Conservation (phyloP, 768 basidiomycete genomes). For the Tephrocybe sp. region DNA sequence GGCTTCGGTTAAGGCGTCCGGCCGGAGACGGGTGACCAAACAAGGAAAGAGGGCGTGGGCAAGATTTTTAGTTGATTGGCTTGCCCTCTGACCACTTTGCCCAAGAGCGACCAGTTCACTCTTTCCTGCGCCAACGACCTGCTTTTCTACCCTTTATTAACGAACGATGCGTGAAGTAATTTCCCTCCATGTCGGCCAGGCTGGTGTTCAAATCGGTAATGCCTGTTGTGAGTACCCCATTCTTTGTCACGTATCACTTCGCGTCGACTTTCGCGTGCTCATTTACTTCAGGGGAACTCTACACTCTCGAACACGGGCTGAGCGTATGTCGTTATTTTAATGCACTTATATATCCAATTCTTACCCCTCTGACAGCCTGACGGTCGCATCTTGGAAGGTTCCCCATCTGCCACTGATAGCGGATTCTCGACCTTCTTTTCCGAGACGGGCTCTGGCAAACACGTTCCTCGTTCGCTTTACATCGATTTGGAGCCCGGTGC, state of each 20-base stretch:
- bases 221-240: slow-evolving; percentile 83
- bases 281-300: slow-evolving; percentile 85
- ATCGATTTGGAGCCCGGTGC: slow-evolving; percentile 97
- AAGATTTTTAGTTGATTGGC: slow-evolving; percentile 25
- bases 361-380: slow-evolving; percentile 64
- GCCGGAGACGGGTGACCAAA: slow-evolving; percentile 22
- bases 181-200: slow-evolving; percentile 98
- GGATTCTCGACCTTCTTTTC: slow-evolving; percentile 99
- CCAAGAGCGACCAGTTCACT: slow-evolving; percentile 19
- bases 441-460: slow-evolving; percentile 94
- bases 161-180: slow-evolving; percentile 91
- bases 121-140: slow-evolving; percentile 14
- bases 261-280: slow-evolving; percentile 38
- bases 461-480: slow-evolving; percentile 97
- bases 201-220: slow-evolving; percentile 97
- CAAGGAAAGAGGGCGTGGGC: slow-evolving; percentile 22
- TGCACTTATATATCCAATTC: slow-evolving; percentile 19
- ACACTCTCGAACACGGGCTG: slow-evolving; percentile 97
- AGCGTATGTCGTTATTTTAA: slow-evolving; percentile 61
- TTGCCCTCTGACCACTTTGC: slow-evolving; percentile 34
- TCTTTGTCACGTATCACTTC: slow-evolving; percentile 25
- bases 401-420: slow-evolving; percentile 74
- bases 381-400: slow-evolving; percentile 82
- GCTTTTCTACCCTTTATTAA: slow-evolving; percentile 16
- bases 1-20: slow-evolving; percentile 20